A percentile compares a stretch with the other conserved stretches of the same genome.
Conservation (phyloP, 345 rosid species). For the Eucalyptus lansdowneana region DNA sequence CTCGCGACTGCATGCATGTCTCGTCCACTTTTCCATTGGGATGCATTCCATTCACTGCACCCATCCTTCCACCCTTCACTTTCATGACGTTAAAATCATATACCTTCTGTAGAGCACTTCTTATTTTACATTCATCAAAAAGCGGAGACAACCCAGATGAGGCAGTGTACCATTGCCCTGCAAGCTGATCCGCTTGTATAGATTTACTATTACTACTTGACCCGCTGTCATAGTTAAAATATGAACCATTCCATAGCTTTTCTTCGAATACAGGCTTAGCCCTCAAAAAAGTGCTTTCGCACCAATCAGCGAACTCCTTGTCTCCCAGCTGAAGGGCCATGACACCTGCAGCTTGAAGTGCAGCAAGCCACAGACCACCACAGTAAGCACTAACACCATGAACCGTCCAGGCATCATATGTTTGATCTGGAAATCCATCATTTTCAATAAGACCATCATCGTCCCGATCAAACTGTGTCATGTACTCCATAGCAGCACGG, state of each 20-base stretch:
- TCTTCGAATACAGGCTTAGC: conserved; percentile 70
- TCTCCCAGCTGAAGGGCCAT: conserved; percentile 92
- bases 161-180: conserved; percentile 94
- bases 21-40: conserved; percentile 95
- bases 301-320: conserved; percentile 74
- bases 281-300: conserved; percentile 59
- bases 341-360: conserved; percentile 93
- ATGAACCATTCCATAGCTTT: conserved; percentile 93
- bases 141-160: conserved; percentile 83
- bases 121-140: conserved; percentile 73
- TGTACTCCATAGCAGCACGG: conserved; percentile 95
- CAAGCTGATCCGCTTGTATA: conserved; percentile 96
- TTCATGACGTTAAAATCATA: conserved; percentile 90
- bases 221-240: conserved; percentile 90
- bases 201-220: conserved; percentile 89
- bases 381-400: conserved; percentile 97
- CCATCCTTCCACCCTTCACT: conserved; percentile 79
- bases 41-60: conserved; percentile 99
- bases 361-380: conserved; percentile 94
- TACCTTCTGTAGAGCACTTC: conserved; percentile 66
- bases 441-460: conserved; percentile 83
- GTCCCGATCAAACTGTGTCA: conserved; percentile 94
- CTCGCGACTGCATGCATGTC: conserved; percentile 98
- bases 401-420: conserved; percentile 96
- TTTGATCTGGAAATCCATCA: conserved; percentile 98